These are phyloP conservation scores for Rubus idaeus DNA, from an alignment of 306 rosid genomes.

Conservation along the genomic window DNA sequence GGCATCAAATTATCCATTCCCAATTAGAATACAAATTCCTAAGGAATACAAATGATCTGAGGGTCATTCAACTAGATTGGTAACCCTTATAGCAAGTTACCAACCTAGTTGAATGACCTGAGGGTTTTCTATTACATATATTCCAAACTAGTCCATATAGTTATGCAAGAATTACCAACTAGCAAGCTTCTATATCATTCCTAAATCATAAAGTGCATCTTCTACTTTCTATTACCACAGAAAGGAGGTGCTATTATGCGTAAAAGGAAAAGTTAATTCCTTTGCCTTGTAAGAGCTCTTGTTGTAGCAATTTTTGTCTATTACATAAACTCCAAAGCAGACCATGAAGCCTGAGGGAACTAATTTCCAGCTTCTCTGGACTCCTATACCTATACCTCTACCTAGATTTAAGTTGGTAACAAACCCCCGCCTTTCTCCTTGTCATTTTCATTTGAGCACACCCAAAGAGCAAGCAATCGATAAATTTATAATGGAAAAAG, in stretches of 20 bases:
- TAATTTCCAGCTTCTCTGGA: neutral
- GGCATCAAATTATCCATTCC: too few relatives aligned
- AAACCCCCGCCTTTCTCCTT: neutral
- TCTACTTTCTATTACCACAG: neutral
- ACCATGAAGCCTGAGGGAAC: neutral
- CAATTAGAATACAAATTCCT: too few relatives aligned
- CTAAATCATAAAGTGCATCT: neutral
- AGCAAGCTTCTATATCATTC: neutral
- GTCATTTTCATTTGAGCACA: neutral
- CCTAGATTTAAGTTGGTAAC: neutral
- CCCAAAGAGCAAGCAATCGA: neutral
- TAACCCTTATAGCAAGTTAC: neutral
- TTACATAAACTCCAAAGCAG: neutral
- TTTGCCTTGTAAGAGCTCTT: neutral
- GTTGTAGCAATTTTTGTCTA: neutral
- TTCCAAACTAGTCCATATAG: neutral
- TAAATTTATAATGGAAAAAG: neutral
- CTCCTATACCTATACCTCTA: neutral
- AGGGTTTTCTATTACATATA: neutral
- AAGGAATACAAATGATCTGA: too few relatives aligned
- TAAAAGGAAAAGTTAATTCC: neutral
- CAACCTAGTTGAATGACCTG: neutral
- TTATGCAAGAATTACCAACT: neutral
- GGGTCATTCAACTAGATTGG: too few relatives aligned
- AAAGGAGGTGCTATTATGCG: neutral